A percentile compares a stretch with the other conserved stretches of the same genome.
Conservation (phyloP, 192 early-diverging fungal species). For the Entophlyctis helioformis region DNA sequence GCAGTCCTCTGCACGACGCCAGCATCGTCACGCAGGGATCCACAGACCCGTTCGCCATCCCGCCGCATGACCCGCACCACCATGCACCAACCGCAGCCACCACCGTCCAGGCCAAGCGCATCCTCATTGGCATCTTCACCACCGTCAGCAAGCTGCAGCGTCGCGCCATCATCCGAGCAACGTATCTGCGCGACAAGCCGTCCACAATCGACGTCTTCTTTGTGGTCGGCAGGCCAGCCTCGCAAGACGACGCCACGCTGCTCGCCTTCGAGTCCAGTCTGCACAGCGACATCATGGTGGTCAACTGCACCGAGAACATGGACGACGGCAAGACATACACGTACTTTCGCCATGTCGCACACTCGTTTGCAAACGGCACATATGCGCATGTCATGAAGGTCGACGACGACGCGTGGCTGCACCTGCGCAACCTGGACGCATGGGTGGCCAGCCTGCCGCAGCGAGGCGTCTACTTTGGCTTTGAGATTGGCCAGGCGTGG, state of each 20-base stretch:
- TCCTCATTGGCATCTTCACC: constrained; percentile 12
- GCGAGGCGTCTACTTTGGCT: constrained; percentile 10
- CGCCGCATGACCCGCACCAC: too few species aligned
- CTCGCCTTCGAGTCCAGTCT: constrained; percentile 2
- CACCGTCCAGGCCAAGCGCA: too few species aligned
- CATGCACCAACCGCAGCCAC: too few species aligned
- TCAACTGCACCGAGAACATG: constrained; percentile 20
- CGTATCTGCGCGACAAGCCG: constrained; percentile 15
- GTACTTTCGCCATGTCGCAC: constrained; percentile 8
- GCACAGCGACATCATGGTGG: constrained; percentile 10
- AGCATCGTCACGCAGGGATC: too few species aligned
- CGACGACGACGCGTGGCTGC: constrained; percentile 18
- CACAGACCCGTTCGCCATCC: too few species aligned
- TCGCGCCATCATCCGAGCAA: constrained; percentile 11
- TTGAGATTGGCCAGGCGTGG: not conserved
- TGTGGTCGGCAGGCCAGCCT: constrained; percentile 5
- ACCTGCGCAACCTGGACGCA: constrained; percentile 14
- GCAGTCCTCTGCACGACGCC: too few species aligned
- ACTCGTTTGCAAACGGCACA: not conserved
- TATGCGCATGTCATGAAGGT: constrained; percentile 19
- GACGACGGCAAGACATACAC: constrained; percentile 14
- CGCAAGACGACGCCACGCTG: not conserved
- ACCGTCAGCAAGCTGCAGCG: constrained; percentile 12
- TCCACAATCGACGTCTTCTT: constrained; percentile 11
- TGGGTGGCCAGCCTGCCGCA: constrained; percentile 1